Conservation (phyloP, 2,329 filamentous ascomycete genomes). For the Fusarium palustre region DNA sequence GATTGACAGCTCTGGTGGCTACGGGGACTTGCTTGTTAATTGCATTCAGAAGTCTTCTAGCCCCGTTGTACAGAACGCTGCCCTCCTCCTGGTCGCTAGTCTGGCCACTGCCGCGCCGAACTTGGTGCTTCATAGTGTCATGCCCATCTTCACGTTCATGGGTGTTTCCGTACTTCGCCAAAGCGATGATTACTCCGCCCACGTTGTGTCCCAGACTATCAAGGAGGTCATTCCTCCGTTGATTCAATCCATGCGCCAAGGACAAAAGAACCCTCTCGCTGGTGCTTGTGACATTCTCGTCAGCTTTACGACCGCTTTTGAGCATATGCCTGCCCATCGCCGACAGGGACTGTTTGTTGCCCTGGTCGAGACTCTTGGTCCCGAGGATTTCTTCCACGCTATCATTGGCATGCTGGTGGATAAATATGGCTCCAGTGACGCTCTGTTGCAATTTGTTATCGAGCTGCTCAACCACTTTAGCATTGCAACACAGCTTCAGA, state of each 20-base stretch:
- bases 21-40: slow-evolving; percentile 91
- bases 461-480: slow-evolving; percentile 80
- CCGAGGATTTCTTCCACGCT: slow-evolving; percentile 88
- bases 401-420: slow-evolving; percentile 92
- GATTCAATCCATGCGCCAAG: slow-evolving; percentile 84
- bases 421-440: slow-evolving; percentile 82
- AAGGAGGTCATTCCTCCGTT: slow-evolving; percentile 93
- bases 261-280: slow-evolving; percentile 80
- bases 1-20: slow-evolving; percentile 82
- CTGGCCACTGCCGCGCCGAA: slow-evolving; percentile 90
- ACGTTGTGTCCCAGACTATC: slow-evolving; percentile 95
- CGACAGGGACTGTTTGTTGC: slow-evolving; percentile 85
- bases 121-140: slow-evolving; percentile 93
- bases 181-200: slow-evolving; percentile 95
- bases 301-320: slow-evolving; percentile 95
- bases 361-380: slow-evolving; percentile 84
- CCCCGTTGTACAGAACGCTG: slow-evolving; percentile 92
- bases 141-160: slow-evolving; percentile 99
- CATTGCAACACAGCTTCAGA: slow-evolving; percentile 80
- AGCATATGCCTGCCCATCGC: slow-evolving; percentile 91
- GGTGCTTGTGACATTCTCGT: slow-evolving; percentile 91
- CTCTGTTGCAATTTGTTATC: slow-evolving; percentile 78
- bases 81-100: slow-evolving; percentile 86
- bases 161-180: slow-evolving; percentile 90
- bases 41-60: slow-evolving; percentile 93